Conservation (phyloP, 139 green algal species). For the Chlorokybus atmophyticus region DNA sequence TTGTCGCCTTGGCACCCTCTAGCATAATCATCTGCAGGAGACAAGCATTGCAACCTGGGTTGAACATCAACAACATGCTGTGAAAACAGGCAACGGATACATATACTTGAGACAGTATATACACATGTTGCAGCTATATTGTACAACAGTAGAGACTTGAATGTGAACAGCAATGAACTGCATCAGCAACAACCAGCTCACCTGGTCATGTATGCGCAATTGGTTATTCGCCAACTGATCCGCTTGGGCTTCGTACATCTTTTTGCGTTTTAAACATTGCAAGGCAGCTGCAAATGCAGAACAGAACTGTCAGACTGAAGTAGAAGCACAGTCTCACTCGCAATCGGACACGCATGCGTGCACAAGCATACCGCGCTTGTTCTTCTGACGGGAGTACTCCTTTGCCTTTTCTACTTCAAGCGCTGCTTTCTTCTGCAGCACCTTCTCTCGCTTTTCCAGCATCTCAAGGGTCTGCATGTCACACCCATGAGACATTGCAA, state of each 20-base stretch:
- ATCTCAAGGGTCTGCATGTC: slow-evolving; percentile 66
- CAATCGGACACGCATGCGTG: too few species aligned
- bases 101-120: too few species aligned
- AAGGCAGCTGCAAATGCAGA: slow-evolving; percentile 37
- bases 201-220: slow-evolving; percentile 64
- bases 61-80: too few species aligned
- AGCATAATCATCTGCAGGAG: slow-evolving; percentile 86
- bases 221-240: slow-evolving; percentile 71
- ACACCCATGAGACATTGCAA: neutral
- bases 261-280: slow-evolving; percentile 85
- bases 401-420: slow-evolving; percentile 68
- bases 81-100: too few species aligned
- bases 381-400: slow-evolving; percentile 61
- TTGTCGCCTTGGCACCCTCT: slow-evolving; percentile 67
- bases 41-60: too few species aligned
- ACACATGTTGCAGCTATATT: too few species aligned
- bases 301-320: too few species aligned
- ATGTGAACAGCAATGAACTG: too few species aligned
- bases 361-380: slow-evolving; percentile 65
- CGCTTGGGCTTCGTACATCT: slow-evolving; percentile 75
- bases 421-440: slow-evolving; percentile 75
- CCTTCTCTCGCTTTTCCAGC: slow-evolving; percentile 68
- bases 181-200: too few species aligned
- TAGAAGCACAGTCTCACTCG: too few species aligned
- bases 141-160: too few species aligned